Evolutionary conservation across 2,329 filamentous ascomycete species (phyloP), one percentile per base, ranked within the genome.

Genomic region (Phoma sp.): DNA sequence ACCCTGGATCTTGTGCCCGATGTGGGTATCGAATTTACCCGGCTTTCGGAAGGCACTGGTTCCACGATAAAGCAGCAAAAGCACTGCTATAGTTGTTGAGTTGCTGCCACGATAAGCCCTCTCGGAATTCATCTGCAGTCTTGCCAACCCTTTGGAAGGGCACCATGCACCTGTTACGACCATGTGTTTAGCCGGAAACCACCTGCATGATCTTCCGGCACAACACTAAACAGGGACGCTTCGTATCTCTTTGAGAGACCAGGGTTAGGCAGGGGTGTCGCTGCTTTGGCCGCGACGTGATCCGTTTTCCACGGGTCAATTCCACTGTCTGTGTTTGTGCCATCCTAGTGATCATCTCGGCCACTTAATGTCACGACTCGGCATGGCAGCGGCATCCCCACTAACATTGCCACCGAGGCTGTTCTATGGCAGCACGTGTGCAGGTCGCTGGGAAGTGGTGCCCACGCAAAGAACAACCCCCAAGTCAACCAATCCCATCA

Each of bases 161-260:
- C 26, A 20, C 36, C 18, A 45, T 33, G 48, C 37, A 42, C 32
- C 23, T 38, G 33, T 48, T 17, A 42, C 32, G 32, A 57, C 57
- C 59, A 57, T 61, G 61, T 67, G 54, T 53, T 60, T 57, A 53
- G 56, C 65, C 62, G 57, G 59, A 65, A 61, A 55, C 59, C 46
- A 55, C 59, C 46, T 65, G 64, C 68, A 69, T 73, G 67, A 74
- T 73, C 69, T 72, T 59, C 70, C 70, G 66, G 68, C 28, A 29
- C 28, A 29, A n/a, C 26, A 33, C 43, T 42, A 45, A 30, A 54
- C 25, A 42, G 26, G 63, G 64, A 51, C 51, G 40, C 59, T 53
- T 59, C 61, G 56, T 65, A 58, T 63, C 53, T 57, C 60, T 59
- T 21, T 63, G 62, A 68, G 65, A 57, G 61, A 64, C 62, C 64